A percentile compares a stretch with the other conserved stretches of the same genome.
phyloP scores from a whole-genome alignment of 1,284 basidiomycete genomes.

The Austroboletus novae-zelandiae region DNA sequence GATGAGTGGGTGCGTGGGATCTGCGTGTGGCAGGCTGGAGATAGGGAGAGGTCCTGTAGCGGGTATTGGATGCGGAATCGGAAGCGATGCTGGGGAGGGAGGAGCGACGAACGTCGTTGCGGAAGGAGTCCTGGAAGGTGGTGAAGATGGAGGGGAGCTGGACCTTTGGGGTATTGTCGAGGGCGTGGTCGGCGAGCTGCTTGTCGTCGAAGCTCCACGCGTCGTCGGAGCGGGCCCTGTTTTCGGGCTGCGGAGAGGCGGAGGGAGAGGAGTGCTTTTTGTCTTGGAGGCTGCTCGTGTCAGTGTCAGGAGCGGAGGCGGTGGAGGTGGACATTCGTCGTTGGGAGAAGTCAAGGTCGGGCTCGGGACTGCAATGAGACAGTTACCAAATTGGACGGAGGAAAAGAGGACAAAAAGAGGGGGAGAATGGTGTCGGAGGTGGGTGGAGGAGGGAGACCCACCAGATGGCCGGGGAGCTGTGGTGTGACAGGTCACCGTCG shows the following conservation, averaged over 20 bases:
- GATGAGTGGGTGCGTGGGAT: slow-evolving; percentile 41
- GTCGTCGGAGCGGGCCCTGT: slow-evolving; percentile 40
- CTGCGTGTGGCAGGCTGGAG: slow-evolving; percentile 45
- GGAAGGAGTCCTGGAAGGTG: slow-evolving; percentile 61
- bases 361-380: slow-evolving; percentile 32
- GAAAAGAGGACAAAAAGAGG: slow-evolving; percentile 13
- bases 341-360: slow-evolving; percentile 48
- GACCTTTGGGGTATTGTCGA: slow-evolving; percentile 50
- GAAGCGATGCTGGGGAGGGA: slow-evolving; percentile 61
- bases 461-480: slow-evolving; percentile 49
- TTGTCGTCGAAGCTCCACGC: slow-evolving; percentile 42
- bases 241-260: slow-evolving; percentile 49
- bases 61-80: slow-evolving; percentile 43
- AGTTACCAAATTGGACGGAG: slow-evolving; percentile 13
- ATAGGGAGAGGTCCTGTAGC: slow-evolving; percentile 47
- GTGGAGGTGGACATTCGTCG: slow-evolving; percentile 64
- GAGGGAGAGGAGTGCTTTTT: slow-evolving; percentile 55
- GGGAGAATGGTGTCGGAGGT: slow-evolving; percentile 21
- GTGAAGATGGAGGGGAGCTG: slow-evolving; percentile 72
- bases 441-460: slow-evolving; percentile 31
- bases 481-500: slow-evolving; percentile 44
- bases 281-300: slow-evolving; percentile 52
- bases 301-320: slow-evolving; percentile 59
- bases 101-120: slow-evolving; percentile 55
- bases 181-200: slow-evolving; percentile 24